Base-by-base conservation (phyloP, 495 filamentous ascomycete species). In the Umbilicaria muhlenbergii region DNA sequence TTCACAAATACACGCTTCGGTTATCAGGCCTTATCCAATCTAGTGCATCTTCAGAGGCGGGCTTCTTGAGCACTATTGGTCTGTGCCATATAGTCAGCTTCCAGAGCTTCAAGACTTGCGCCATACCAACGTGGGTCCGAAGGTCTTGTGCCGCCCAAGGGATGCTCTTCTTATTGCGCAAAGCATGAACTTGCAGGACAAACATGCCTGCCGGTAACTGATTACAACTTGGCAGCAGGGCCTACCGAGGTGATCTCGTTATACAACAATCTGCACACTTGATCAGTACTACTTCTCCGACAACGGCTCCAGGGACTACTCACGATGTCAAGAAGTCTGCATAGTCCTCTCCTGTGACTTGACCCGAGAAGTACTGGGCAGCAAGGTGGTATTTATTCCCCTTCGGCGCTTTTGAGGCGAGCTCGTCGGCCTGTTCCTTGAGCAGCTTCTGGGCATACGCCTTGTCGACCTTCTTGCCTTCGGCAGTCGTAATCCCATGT, bases 311-410 rank as follows among this genome's bases (percentile, higher is more conserved):
- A 31, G 35, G 19, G 47, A 35, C 32, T 15, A 71, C 75, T 68
- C 57, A 79, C 73, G 75, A 73, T 5, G 91, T 98, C 71, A 98
- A 64, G 68, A 98, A 98, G 60, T 98, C 92, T 5, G 87, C 86
- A 64, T 94, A 94, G 49, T 94, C 85, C 68, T 98, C 92, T 19
- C 91, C 91, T 5, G 88, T 96, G 16, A 96, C 81, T 75, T 98
- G 91, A 34, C 73, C 69, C 12, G 82, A 75, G 53, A 96, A 96
- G 65, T 96, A 96, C 58, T 87, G 79, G 1, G 86, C 84, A 3
- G 91, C 91, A 33, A 94, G 76, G 39, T 78, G 74, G 65, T 75
- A 96, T 69, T 92, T 94, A 69, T 95, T 88, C 31, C 87, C 89
- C 71, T 83, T 81, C 35, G 82, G 75, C 11, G 78, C 86, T 61